Base-by-base conservation (phyloP, 2,329 filamentous ascomycete species). In the Colletotrichum graminicola region DNA sequence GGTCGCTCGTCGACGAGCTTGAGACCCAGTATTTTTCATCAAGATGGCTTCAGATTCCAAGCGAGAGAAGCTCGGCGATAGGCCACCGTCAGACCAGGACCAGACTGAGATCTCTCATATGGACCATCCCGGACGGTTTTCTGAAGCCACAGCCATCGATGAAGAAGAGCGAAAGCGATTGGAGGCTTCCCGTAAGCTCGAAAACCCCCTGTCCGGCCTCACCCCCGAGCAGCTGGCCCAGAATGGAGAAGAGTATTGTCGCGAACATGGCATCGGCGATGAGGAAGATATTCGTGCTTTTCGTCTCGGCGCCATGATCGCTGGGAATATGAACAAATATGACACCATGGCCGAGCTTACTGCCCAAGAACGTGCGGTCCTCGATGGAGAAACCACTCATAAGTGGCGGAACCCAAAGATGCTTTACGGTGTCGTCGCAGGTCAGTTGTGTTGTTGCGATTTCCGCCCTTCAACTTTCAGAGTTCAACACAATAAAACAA, bases 341-440 rank as follows among this genome's bases (percentile, higher is more conserved):
- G 84, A 85, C 23, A 80, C 81, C 23, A 78, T 90, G 54, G 78
- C 84, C 16, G 87, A 85, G 8, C 81, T 93, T 60, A 90, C 85
- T 0, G 82, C 85, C 0, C 84, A 87, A 14, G 92, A 94, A 77
- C 84, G 84, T 51, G 80, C 84, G 2, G 82, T 88, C 6, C 80
- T 94, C 49, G 82, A 86, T 14, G 84, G 86, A 23, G 92, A 94
- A 77, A 85, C 87, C 51, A 87, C 86, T 1, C 86, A 92, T 76
- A 90, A 89, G 72, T 94, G 92, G 92, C 54, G 86, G 7, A 92
- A 94, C 75, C 91, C 92, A 0, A 83, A 78, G 73, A 87, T 88
- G 78, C 84, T 93, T 60, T 93, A 92, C 78, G 84, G 90, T 62
- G 85, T 93, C 10, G 89, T 94, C 73, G 77, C 90, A 18, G 83